phyloP scores from a whole-genome alignment of 2,329 filamentous ascomycete species.

The Claviceps citrina region DNA sequence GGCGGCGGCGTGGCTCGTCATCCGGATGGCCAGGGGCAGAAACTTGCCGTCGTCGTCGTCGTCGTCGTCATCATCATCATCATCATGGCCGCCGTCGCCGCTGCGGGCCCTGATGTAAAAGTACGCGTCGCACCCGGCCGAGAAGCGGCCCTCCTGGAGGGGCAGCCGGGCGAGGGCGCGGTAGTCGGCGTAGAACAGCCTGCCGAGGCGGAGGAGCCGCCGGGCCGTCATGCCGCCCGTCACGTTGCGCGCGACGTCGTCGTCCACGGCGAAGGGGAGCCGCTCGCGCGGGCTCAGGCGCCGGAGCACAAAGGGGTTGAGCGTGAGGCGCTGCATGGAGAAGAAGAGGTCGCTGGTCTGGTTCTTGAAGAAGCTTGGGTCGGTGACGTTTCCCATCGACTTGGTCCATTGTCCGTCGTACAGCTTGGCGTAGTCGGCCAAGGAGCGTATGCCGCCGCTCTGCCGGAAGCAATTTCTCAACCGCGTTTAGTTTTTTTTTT shows the following conservation, averaged over 20 bases:
- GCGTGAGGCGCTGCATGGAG: slow-evolving; percentile 31
- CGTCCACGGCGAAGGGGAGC: slow-evolving; percentile 23
- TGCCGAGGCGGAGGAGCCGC: slow-evolving; percentile 19
- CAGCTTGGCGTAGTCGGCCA: slow-evolving; percentile 24
- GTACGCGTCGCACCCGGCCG: slow-evolving; percentile 28
- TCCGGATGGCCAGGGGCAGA: slow-evolving; percentile 32
- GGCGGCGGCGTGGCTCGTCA: slow-evolving; percentile 25
- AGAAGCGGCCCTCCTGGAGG: slow-evolving; percentile 16
- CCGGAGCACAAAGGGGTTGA: slow-evolving; percentile 25
- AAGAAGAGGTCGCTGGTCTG: slow-evolving; percentile 31
- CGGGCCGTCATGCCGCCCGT: slow-evolving; percentile 18
- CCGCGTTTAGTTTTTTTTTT: not conserved
- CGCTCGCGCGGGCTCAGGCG: slow-evolving; percentile 15
- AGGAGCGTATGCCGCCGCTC: slow-evolving; percentile 15
- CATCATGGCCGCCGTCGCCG: too few relatives aligned
- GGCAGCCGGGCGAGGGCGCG: slow-evolving; percentile 18
- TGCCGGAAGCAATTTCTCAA: too few relatives aligned
- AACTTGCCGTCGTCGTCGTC: slow-evolving; percentile 28
- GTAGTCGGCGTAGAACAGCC: slow-evolving; percentile 29
- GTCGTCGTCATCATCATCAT: too few relatives aligned
- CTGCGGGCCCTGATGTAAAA: too few relatives aligned
- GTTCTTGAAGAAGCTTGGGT: slow-evolving; percentile 23
- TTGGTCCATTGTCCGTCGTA: slow-evolving; percentile 26
- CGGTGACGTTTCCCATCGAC: slow-evolving; percentile 18
- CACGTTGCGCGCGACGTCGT: slow-evolving; percentile 15